Base-by-base conservation (phyloP, 2,329 filamentous ascomycete genomes). In the Conoideocrella luteorostrata region DNA sequence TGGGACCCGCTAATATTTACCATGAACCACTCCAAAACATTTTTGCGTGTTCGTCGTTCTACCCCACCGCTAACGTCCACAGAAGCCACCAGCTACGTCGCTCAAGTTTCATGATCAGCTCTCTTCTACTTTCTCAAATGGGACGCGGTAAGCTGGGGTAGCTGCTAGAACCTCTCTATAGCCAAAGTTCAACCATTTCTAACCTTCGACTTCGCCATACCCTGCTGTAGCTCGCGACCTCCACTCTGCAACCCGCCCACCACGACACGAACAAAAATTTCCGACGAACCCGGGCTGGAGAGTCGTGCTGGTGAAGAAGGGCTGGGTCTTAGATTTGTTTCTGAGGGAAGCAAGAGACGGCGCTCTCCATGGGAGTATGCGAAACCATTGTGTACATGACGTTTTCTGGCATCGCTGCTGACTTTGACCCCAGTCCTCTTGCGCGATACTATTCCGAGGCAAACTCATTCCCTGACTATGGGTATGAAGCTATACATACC, bases 401-500 rank as follows among this genome's bases (percentile, higher is more conserved):
- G 24, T 12, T 5, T 13, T 37, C 11, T 22, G 15, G 7, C 10
- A 5, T 23, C 26, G 18, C 18, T 44, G 7, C 39, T 44, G 37
- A 37, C 26, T 6, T 41, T 21, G 26, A 20, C 7, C 21, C 13
- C 46, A 66, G 63, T 52, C 54, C 62, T 41, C 50, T 59, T 43
- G 51, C 52, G 42, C 58, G 63, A 46, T 68, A 68, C 47, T 47
- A 54, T 43, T 67, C 63, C 45, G 49, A 61, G 46, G 58, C 58
- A 49, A 57, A 60, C 53, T 66, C 63, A 47, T 64, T 66, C 51
- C 65, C 65, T 40, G 65, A 68, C 55, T 69, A 68, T 68, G 65
- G 62, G 65, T 68, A 62, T 42, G 54, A 13, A 18, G 17, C n/a
- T 28, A 11, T 33, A 18, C 5, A 11, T 21, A 4, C 20, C 9